phyloP scores from a whole-genome alignment of 208 protist genomes.

The Crithidia mellificae region DNA sequence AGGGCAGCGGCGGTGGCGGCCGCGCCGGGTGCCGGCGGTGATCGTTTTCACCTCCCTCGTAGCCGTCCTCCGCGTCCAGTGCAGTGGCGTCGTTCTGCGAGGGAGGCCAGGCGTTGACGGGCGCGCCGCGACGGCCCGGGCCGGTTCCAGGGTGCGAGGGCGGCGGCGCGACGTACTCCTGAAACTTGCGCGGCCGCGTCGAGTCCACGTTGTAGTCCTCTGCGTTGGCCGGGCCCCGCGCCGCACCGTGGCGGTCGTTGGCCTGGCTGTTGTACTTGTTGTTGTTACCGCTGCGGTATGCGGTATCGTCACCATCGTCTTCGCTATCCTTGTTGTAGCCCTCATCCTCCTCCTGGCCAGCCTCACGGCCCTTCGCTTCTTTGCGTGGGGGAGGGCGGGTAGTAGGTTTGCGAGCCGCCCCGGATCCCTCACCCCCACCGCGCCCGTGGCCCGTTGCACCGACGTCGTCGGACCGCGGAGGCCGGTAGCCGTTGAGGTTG shows the following conservation, averaged over 20 bases:
- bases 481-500: constrained; percentile 23
- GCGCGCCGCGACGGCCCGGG: not conserved
- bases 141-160: not conserved
- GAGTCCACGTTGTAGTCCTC: not conserved
- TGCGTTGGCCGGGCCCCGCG: not conserved
- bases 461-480: not conserved
- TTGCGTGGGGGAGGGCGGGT: not conserved
- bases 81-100: too few relatives aligned
- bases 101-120: too few relatives aligned
- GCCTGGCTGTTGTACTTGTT: not conserved
- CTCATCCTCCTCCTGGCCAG: too few relatives aligned
- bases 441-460: not conserved
- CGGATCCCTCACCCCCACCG: not conserved
- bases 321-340: too few relatives aligned
- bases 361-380: not conserved
- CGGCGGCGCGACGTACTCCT: not conserved
- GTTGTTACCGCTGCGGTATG: not conserved
- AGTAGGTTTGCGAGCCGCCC: not conserved
- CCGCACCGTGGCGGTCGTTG: not conserved
- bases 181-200: not conserved
- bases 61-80: not conserved
- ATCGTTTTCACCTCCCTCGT: not conserved
- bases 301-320: not conserved
- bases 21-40: constrained; percentile 3
- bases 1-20: constrained; percentile 6